phyloP scores from a whole-genome alignment of 371 early-diverging fungal genomes.

The Actinomortierella ambigua region DNA sequence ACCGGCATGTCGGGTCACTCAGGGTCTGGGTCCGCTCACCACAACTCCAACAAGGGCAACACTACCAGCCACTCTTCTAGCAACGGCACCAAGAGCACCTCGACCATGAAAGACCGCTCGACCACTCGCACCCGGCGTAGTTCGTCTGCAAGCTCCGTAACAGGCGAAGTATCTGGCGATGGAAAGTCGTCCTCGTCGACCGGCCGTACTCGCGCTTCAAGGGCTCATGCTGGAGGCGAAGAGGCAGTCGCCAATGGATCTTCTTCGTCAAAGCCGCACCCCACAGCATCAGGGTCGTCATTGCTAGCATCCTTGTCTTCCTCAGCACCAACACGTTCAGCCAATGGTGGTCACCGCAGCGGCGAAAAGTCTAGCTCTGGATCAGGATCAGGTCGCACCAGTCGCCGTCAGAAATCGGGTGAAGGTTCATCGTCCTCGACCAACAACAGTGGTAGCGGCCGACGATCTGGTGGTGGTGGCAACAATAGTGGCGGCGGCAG shows the following conservation, averaged over 20 bases:
- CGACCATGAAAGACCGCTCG: too few relatives aligned
- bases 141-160: too few relatives aligned
- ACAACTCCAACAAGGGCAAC: too few relatives aligned
- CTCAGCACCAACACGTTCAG: conserved; percentile 1
- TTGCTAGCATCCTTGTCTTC: neutral
- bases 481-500: conserved; percentile 1
- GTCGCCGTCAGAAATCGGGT: neutral
- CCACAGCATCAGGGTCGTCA: neutral
- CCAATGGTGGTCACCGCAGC: neutral
- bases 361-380: neutral
- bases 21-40: neutral
- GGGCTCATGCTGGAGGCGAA: conserved; percentile 28
- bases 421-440: conserved; percentile 2
- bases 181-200: neutral
- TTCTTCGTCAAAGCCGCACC: neutral
- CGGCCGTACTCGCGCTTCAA: conserved; percentile 2
- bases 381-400: neutral
- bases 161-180: neutral
- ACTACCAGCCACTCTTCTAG: too few relatives aligned
- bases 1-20: neutral
- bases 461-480: neutral
- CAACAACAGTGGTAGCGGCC: neutral
- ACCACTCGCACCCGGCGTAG: too few relatives aligned
- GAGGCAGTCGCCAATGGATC: conserved; percentile 14
- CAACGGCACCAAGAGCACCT: too few relatives aligned